Evolutionary conservation across 129 eudicot genomes (phyloP).

Genomic region (Saussurea involucrata): DNA sequence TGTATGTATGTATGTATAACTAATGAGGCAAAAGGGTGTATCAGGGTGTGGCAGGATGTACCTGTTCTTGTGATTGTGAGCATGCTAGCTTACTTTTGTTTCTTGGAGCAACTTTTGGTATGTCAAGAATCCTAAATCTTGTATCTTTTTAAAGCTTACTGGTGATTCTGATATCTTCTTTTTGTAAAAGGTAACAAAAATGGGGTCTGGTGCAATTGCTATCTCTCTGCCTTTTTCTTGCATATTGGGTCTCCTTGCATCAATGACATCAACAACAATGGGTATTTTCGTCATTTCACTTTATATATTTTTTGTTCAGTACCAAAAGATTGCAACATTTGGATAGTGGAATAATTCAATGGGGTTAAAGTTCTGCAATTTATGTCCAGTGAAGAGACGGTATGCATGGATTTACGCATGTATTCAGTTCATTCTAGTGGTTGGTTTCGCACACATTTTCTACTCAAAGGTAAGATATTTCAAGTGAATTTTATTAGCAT

Average conservation of each 20-base stretch:
- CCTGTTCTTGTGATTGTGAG: conserved; percentile 89
- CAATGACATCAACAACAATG: conserved; percentile 99
- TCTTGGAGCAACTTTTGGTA: conserved; percentile 96
- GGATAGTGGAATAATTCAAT: not conserved
- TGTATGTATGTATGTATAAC: not conserved
- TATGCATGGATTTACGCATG: conserved; percentile 90
- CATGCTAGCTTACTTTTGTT: conserved; percentile 97
- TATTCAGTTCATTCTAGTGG: conserved; percentile 73
- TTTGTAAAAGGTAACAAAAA: conserved; percentile 43
- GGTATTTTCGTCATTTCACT: conserved; percentile 43
- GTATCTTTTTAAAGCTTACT: not conserved
- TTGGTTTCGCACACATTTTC: conserved; percentile 73
- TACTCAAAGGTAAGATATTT: conserved; percentile 57
- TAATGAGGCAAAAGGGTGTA: not conserved
- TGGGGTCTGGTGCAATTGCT: conserved; percentile 92
- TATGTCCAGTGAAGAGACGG: conserved; percentile 54
- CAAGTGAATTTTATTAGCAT: not conserved
- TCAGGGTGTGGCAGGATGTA: conserved; percentile 94
- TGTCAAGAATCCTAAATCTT: conserved; percentile 21
- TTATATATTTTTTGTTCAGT: not conserved
- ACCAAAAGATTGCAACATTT: not conserved
- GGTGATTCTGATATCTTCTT: conserved; percentile 3
- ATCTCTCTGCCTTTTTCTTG: conserved; percentile 95
- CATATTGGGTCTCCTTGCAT: conserved; percentile 94
- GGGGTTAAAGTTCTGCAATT: conserved; percentile 11